Evolutionary conservation across 202 grass and related monocot species (phyloP).

Genomic region (Cymbopogon flexuosus): DNA sequence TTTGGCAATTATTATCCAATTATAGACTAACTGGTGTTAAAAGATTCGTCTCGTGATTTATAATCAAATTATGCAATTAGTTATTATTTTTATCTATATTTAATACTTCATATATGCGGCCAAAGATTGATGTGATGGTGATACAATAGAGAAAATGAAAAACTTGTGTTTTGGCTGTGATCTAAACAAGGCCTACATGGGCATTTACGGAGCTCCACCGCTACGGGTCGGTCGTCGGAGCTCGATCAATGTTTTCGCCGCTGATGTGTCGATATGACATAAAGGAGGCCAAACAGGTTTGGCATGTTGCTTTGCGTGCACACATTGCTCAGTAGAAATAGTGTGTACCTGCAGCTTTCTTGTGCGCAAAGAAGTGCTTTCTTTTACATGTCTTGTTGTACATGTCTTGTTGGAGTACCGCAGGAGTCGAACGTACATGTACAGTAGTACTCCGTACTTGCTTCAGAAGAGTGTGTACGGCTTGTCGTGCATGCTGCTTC

Average conservation of each 20-base stretch:
- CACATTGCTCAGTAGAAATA: not conserved
- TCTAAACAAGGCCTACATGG: no score
- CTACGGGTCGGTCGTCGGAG: no score
- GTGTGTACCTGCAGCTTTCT: not conserved
- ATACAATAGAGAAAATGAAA: no score
- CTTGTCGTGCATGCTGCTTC: not conserved
- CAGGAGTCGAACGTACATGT: not conserved
- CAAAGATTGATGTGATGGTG: no score
- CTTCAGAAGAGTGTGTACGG: not conserved
- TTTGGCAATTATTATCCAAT: no score
- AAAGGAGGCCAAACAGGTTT: conserved; percentile 10
- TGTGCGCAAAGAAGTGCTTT: not conserved
- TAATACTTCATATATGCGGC: no score
- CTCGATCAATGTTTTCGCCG: not conserved
- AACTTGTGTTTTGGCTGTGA: no score
- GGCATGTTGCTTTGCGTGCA: conserved; percentile 24
- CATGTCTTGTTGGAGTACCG: not conserved
- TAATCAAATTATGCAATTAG: no score
- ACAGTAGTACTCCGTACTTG: not conserved
- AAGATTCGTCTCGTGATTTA: no score
- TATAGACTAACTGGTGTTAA: no score
- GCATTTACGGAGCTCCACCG: not conserved
- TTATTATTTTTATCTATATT: no score
- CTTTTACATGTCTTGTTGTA: not conserved
- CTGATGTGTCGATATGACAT: conserved; percentile 11